phyloP scores from a whole-genome alignment of 306 rosid species.

The Dryas drummondii region DNA sequence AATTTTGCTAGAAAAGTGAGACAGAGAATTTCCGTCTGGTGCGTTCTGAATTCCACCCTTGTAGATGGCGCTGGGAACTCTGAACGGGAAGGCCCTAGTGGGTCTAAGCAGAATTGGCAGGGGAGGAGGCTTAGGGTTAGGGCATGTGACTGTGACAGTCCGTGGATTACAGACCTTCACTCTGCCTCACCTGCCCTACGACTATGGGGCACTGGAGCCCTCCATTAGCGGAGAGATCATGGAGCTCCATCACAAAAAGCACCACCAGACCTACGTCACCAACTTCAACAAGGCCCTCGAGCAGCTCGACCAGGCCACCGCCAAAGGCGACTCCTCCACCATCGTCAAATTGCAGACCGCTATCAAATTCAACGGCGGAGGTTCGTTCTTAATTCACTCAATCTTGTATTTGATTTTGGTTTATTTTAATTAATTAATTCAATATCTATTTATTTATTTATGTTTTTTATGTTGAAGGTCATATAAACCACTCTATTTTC shows the following conservation, averaged over 20 bases:
- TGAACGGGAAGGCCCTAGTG: slow-evolving; percentile 20
- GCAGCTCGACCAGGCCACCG: slow-evolving; percentile 53
- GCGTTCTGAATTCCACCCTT: too few relatives aligned
- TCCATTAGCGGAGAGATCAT: slow-evolving; percentile 75
- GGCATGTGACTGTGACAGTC: background rate
- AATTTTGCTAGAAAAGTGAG: too few relatives aligned
- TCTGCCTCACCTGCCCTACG: slow-evolving; percentile 73
- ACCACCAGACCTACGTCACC: slow-evolving; percentile 80
- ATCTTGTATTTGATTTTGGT: background rate
- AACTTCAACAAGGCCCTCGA: slow-evolving; percentile 83
- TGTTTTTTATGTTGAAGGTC: slow-evolving; percentile 24
- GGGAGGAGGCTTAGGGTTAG: slow-evolving; percentile 17
- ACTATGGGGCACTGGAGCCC: slow-evolving; percentile 82
- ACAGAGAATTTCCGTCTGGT: too few relatives aligned
- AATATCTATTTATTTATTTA: background rate
- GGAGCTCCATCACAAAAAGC: slow-evolving; percentile 85
- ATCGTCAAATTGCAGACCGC: slow-evolving; percentile 40
- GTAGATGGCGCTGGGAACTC: slow-evolving; percentile 20
- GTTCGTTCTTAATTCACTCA: slow-evolving; percentile 14
- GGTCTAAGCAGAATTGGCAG: slow-evolving; percentile 23
- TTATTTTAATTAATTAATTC: background rate
- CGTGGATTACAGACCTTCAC: slow-evolving; percentile 52
- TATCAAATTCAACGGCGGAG: slow-evolving; percentile 58
- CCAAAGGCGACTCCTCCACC: slow-evolving; percentile 44
- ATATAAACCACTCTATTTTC: slow-evolving; percentile 47